phyloP scores from a whole-genome alignment of 352 stramenopile species.

The Phytopythium delawarense region DNA sequence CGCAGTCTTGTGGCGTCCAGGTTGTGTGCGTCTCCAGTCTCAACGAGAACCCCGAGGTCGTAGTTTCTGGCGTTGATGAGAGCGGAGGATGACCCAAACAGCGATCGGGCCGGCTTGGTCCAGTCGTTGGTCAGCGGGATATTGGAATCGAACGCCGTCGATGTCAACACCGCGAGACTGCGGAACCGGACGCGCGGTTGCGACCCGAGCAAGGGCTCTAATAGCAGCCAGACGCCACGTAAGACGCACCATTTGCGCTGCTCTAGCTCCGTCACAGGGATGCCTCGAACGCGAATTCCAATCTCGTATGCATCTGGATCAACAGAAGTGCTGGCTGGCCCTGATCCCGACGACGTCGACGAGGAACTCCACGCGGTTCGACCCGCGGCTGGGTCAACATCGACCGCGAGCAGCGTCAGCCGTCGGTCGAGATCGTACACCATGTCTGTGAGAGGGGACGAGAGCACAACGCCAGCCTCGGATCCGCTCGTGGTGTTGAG shows the following conservation, averaged over 20 bases:
- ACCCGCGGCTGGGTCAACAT: slow-evolving; percentile 9
- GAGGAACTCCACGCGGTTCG: background rate
- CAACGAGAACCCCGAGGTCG: slow-evolving; percentile 12
- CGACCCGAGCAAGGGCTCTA: background rate
- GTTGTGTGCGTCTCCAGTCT: background rate
- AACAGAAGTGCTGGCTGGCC: background rate
- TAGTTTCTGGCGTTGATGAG: slow-evolving; percentile 16
- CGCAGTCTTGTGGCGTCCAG: slow-evolving; percentile 4
- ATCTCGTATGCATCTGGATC: slow-evolving; percentile 4
- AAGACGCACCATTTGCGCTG: slow-evolving; percentile 16
- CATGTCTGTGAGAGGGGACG: background rate
- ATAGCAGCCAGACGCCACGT: slow-evolving; percentile 6
- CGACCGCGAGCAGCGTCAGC: slow-evolving; percentile 13
- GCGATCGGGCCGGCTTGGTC: background rate
- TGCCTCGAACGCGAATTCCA: slow-evolving; percentile 9
- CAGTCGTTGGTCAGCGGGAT: slow-evolving; percentile 3
- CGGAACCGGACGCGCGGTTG: slow-evolving; percentile 2
- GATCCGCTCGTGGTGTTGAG: slow-evolving; percentile 1
- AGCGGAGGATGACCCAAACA: slow-evolving; percentile 6
- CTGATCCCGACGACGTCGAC: background rate
- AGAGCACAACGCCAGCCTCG: background rate
- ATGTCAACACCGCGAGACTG: slow-evolving; percentile 8
- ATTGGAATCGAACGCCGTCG: background rate
- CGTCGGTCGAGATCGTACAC: slow-evolving; percentile 13
- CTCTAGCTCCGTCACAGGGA: slow-evolving; percentile 12